Base-by-base conservation (phyloP, 768 basidiomycete genomes). In the Xerocomellus dryophilus region DNA sequence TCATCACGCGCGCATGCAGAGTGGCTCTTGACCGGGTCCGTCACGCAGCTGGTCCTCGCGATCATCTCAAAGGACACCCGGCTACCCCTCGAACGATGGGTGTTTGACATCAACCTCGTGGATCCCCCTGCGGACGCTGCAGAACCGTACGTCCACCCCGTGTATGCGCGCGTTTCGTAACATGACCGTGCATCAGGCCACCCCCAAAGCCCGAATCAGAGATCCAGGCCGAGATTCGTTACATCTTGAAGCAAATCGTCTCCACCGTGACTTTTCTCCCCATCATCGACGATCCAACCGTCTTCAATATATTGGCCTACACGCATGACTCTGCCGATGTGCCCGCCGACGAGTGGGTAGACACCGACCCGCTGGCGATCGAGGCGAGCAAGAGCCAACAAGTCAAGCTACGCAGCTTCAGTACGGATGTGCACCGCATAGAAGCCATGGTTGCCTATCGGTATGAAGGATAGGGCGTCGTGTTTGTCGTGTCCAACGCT, bases 391-490 rank as follows among this genome's bases (percentile, higher is more conserved):
- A 95, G 74, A 90, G 86, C 67, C 90, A 92, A 66, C 90, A 92
- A 65, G 90, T 99, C 71, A 93, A 97, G 72, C 81, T 99, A 75
- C 78, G 96, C 62, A 94, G 84, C 67, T 99, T 98, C 74, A 95
- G 91, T 71, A 99, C 97, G 5, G 95, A 98, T 70, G 84, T 95
- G n/a, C 97, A 99, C 68, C 84, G 92, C 52, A 91, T 99, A 66
- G 91, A 98, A 69, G 93, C 95, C 6, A 92, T 98, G 90, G 96
- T 98, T 43, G 94, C 95, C 5, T 98, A 98, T 76, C 83, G 94
- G 35, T 94, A 93, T 58, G 93, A 93, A 54, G 89, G 88, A 60
- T 90, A 77, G 66, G 50, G 10, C 6, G 23, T 51, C 50, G 21
- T 25, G 15, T 46, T 32, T 23, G 21, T 31, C 7, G 9, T 51